A percentile compares a stretch with the other conserved stretches of the same genome.
phyloP scores from a whole-genome alignment of 345 rosid genomes.

The Camelina neglecta region DNA sequence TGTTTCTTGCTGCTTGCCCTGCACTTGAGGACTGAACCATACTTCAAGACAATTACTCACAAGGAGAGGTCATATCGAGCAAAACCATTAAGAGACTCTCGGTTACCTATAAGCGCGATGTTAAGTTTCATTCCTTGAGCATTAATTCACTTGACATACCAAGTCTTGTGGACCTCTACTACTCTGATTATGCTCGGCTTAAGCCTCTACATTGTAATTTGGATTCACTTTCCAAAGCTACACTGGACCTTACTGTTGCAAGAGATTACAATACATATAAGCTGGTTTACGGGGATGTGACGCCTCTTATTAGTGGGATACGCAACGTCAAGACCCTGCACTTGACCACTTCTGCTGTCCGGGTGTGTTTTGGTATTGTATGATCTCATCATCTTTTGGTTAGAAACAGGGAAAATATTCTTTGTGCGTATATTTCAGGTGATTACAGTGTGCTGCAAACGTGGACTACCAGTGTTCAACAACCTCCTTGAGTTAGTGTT shows the following conservation, averaged over 20 bases:
- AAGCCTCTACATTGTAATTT: not conserved
- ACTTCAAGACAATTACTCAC: not conserved
- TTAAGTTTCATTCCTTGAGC: not conserved
- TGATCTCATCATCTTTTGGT: not conserved
- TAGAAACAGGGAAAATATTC: not conserved
- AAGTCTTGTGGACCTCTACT: not conserved
- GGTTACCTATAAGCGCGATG: not conserved
- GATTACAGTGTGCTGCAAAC: not conserved
- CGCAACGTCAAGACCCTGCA: not conserved
- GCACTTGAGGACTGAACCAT: not conserved
- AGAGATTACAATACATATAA: no score
- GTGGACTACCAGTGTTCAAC: not conserved
- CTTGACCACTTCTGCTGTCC: not conserved
- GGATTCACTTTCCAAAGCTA: not conserved
- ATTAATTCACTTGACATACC: not conserved
- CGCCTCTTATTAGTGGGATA: not conserved
- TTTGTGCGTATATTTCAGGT: not conserved
- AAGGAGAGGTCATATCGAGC: not conserved
- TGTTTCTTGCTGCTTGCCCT: not conserved
- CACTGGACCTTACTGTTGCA: not conserved
- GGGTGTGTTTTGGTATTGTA: not conserved
- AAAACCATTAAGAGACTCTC: not conserved
- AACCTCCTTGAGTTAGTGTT: not conserved
- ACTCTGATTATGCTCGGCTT: not conserved
- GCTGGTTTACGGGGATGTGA: not conserved